Percentiles rank a stretch among this genome's conserved stretches.
Conservation (phyloP, 306 rosid species). For the Cucumis sativus region Cucumber_9930_V3 NC_026657.2:27478001-27478500, state of each 20-base stretch:
- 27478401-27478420: slow-evolving; percentile 16
- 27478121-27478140: too few species aligned
- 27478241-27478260: background rate
- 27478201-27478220: slow-evolving; percentile 29
- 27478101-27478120: slow-evolving; percentile 5
- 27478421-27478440: slow-evolving; percentile 56
- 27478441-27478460: slow-evolving; percentile 54
- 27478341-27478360: too few species aligned
- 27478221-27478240: background rate
- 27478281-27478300: slow-evolving; percentile 45
- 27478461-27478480: slow-evolving; percentile 22
- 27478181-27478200: slow-evolving; percentile 28
- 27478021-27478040: slow-evolving; percentile 51
- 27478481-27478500: slow-evolving; percentile 48
- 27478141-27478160: too few species aligned
- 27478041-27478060: slow-evolving; percentile 21
- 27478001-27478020: slow-evolving; percentile 50
- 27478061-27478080: slow-evolving; percentile 55
- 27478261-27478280: slow-evolving; percentile 26
- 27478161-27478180: too few species aligned
- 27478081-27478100: slow-evolving; percentile 34
- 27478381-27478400: slow-evolving; percentile 17
- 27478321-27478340: background rate
- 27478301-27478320: slow-evolving; percentile 14
- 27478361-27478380: slow-evolving; percentile 6